Conservation (phyloP, 2,329 filamentous ascomycete species). For the Colletotrichum siamense region DNA sequence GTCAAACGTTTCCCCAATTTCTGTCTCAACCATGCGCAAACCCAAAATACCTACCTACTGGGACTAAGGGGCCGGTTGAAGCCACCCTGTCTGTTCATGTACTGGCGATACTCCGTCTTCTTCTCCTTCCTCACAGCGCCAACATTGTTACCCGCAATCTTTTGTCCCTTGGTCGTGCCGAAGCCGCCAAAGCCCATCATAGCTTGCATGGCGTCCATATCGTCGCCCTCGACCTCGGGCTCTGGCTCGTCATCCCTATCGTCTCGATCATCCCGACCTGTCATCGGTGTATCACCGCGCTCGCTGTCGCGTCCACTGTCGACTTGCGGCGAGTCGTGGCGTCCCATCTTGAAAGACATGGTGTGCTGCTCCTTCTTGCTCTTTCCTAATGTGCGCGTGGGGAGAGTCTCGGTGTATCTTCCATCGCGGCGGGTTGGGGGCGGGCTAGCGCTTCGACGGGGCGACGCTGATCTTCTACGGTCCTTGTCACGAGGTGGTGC, state of each 20-base stretch:
- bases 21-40: not conserved
- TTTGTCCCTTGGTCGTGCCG: conserved; percentile 84
- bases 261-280: not conserved
- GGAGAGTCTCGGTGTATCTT: conserved; percentile 30
- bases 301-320: conserved; percentile 25
- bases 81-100: conserved; percentile 87
- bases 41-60: conserved; percentile 33
- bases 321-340: conserved; percentile 30
- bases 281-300: conserved; percentile 22
- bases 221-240: conserved; percentile 65
- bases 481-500: conserved; percentile 25
- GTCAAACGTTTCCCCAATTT: not conserved
- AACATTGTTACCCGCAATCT: conserved; percentile 85
- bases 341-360: conserved; percentile 42
- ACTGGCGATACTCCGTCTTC: conserved; percentile 94
- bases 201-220: conserved; percentile 75
- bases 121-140: conserved; percentile 89
- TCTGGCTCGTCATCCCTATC: conserved; percentile 44
- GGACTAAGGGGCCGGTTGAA: conserved; percentile 82
- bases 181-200: conserved; percentile 93
- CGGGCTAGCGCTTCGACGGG: conserved; percentile 27
- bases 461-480: conserved; percentile 43
- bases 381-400: conserved; percentile 31
- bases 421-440: conserved; percentile 20
- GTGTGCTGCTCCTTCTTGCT: conserved; percentile 28